These are phyloP conservation scores for Xenoacremonium recifei DNA, from an alignment of 2,329 filamentous ascomycete species.

Conservation along the genomic window DNA sequence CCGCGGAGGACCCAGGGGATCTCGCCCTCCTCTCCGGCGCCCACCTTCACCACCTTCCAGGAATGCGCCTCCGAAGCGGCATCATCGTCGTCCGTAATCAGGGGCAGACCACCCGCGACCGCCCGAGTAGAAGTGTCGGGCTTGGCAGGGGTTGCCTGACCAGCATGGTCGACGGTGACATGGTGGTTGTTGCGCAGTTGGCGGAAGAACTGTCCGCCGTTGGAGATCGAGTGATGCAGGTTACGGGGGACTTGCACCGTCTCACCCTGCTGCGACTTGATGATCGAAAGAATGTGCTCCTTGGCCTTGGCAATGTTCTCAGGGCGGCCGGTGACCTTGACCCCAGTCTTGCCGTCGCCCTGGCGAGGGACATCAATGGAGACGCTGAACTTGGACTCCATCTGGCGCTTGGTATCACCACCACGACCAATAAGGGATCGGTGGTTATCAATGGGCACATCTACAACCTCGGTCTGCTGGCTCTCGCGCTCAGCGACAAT, in stretches of 20 bases:
- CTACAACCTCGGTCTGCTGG: constrained; percentile 74
- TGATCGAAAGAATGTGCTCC: constrained; percentile 73
- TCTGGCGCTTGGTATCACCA: constrained; percentile 78
- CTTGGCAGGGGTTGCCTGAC: constrained; percentile 72
- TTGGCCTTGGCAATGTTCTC: constrained; percentile 82
- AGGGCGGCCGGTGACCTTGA: constrained; percentile 81
- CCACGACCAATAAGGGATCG: constrained; percentile 87
- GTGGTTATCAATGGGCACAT: constrained; percentile 88
- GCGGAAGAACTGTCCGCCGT: constrained; percentile 93
- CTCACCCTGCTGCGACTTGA: constrained; percentile 86
- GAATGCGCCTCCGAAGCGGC: constrained; percentile 67
- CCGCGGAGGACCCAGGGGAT: constrained; percentile 92
- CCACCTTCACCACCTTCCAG: constrained; percentile 74
- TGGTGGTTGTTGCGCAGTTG: constrained; percentile 81
- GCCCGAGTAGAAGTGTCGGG: constrained; percentile 54
- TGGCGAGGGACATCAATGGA: constrained; percentile 89
- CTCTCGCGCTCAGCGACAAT: constrained; percentile 82
- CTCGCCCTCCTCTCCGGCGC: constrained; percentile 62
- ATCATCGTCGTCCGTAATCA: constrained; percentile 86
- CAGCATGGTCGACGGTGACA: constrained; percentile 89
- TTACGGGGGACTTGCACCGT: constrained; percentile 80
- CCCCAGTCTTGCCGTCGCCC: constrained; percentile 76
- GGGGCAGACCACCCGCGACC: constrained; percentile 67
- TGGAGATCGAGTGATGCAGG: constrained; percentile 80
- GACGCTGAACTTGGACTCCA: constrained; percentile 85